These are phyloP conservation scores for Pseudonitzschia multistriata DNA, from an alignment of 108 stramenopile species.

Conservation along the genomic window DNA sequence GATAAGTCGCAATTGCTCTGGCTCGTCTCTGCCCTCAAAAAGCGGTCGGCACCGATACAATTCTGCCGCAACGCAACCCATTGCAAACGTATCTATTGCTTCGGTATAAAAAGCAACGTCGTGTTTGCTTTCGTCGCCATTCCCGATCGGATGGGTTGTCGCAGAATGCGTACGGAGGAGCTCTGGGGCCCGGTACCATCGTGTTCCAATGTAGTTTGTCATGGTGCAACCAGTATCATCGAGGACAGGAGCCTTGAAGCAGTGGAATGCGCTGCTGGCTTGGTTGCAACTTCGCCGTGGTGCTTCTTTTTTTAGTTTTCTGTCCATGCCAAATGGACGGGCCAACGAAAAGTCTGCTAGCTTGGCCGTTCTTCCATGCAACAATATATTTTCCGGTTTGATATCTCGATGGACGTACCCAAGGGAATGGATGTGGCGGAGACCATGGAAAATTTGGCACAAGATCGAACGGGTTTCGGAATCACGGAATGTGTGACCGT, in stretches of 20 bases:
- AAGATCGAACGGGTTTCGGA: conserved; percentile 70
- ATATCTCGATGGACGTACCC: conserved; percentile 94
- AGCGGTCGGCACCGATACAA: conserved; percentile 86
- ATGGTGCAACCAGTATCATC: conserved; percentile 29
- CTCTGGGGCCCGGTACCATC: conserved; percentile 98
- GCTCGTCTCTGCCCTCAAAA: conserved; percentile 89
- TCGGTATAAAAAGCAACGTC: conserved; percentile 58
- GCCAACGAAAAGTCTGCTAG: conserved; percentile 96
- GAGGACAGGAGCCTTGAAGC: neutral
- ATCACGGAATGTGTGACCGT: conserved; percentile 6
- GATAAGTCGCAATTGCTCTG: conserved; percentile 90
- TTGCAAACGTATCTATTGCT: conserved; percentile 92
- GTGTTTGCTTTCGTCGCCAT: neutral
- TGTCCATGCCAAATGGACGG: conserved; percentile 25
- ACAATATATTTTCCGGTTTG: conserved; percentile 93
- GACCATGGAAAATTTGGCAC: conserved; percentile 83
- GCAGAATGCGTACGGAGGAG: conserved; percentile 58
- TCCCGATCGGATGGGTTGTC: conserved; percentile 12
- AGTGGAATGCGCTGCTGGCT: neutral
- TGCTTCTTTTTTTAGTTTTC: neutral
- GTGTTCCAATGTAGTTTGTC: conserved; percentile 93
- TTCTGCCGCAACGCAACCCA: conserved; percentile 92
- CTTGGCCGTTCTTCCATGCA: conserved; percentile 74
- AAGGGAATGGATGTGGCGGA: conserved; percentile 85
- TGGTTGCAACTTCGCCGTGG: no score